These are phyloP conservation scores for Ormosia emarginata DNA, from an alignment of 306 rosid species.

Conservation along the genomic window DNA sequence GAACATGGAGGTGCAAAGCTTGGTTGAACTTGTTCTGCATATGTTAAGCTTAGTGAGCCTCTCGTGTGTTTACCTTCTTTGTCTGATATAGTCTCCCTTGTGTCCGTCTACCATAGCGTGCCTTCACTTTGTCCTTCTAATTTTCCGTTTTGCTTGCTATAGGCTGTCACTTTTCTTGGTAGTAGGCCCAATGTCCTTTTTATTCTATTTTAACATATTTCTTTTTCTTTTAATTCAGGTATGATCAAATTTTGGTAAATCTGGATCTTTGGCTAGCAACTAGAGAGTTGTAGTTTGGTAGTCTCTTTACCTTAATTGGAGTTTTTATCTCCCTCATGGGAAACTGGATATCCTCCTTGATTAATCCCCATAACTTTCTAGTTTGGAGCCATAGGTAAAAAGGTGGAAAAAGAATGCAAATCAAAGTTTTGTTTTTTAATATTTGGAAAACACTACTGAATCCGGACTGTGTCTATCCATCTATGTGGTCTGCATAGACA, in stretches of 20 bases:
- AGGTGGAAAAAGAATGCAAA: background rate
- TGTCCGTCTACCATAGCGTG: background rate
- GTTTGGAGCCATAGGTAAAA: background rate
- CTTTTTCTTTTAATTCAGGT: background rate
- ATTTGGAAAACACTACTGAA: too few relatives aligned
- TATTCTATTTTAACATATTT: background rate
- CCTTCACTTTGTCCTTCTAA: background rate
- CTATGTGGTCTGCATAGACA: too few relatives aligned
- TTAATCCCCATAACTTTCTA: background rate
- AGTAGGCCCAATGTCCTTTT: background rate
- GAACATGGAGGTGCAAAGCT: too few relatives aligned
- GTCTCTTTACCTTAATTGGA: background rate
- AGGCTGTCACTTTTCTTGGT: background rate
- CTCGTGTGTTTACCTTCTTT: background rate
- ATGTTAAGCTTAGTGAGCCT: background rate
- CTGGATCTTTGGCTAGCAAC: background rate
- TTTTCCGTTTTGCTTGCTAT: background rate
- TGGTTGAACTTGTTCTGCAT: background rate
- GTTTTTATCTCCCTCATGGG: background rate
- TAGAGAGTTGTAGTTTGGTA: background rate
- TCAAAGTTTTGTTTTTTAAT: too few relatives aligned
- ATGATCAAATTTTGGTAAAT: background rate
- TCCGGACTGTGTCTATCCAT: too few relatives aligned
- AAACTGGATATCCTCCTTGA: background rate
- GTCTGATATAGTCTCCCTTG: background rate